phyloP scores from a whole-genome alignment of 495 filamentous ascomycete genomes.

The Talaromyces nanjingensis region DNA sequence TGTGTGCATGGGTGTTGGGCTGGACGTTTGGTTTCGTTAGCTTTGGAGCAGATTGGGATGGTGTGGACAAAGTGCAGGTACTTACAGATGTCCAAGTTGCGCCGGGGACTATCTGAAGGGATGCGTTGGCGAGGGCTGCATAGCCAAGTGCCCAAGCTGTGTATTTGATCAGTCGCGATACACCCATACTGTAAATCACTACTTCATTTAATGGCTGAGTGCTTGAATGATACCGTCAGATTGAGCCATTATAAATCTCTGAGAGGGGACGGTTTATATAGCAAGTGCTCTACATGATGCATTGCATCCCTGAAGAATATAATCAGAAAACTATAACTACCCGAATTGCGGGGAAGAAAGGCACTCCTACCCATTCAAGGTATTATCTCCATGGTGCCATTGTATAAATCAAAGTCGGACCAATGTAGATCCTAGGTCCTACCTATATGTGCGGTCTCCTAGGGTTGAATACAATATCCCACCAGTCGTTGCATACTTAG shows the following conservation, averaged over 20 bases:
- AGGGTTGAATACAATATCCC: neutral
- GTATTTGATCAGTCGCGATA: neutral
- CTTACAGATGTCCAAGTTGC: slow-evolving; percentile 38
- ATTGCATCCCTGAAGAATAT: neutral
- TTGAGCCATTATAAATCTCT: no score
- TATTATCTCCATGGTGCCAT: neutral
- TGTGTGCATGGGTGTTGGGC: slow-evolving; percentile 38
- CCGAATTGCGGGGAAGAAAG: neutral
- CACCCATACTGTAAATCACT: neutral
- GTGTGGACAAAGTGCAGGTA: neutral
- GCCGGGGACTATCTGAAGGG: slow-evolving; percentile 29
- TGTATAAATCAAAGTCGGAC: neutral
- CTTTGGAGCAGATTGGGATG: no score
- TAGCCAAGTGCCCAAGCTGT: neutral
- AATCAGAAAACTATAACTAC: neutral
- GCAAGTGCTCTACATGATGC: neutral
- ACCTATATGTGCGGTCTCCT: neutral
- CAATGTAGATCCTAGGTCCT: neutral
- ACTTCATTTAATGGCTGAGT: neutral
- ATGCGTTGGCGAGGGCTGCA: neutral
- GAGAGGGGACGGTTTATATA: no score
- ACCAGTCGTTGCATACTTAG: neutral
- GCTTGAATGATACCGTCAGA: neutral
- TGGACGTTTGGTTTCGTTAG: neutral
- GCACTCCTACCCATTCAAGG: neutral